These are phyloP conservation scores for Globisporangium ultimum DNA, from an alignment of 352 stramenopile genomes.

Conservation along the genomic window DNA sequence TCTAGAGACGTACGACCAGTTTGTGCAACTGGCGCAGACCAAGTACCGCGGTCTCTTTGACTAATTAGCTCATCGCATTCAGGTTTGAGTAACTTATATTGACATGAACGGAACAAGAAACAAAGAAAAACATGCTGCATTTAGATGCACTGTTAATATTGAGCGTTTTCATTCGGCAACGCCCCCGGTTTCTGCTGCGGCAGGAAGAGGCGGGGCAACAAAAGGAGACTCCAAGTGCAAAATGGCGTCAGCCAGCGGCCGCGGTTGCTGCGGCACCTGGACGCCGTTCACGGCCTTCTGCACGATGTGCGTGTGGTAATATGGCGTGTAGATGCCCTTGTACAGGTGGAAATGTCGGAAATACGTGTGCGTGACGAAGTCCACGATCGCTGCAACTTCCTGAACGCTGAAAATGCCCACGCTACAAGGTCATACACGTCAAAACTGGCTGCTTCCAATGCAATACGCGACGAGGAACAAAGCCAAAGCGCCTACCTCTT, in stretches of 20 bases:
- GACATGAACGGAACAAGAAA: constrained; percentile 1
- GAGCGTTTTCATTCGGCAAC: background rate
- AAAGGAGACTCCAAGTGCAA: constrained; percentile 20
- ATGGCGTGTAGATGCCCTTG: constrained; percentile 77
- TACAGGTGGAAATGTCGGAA: constrained; percentile 80
- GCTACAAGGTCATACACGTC: constrained; percentile 19
- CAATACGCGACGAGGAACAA: background rate
- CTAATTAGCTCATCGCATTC: constrained; percentile 20
- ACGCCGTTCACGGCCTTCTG: constrained; percentile 45
- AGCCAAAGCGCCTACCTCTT: constrained; percentile 37
- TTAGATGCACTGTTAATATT: background rate
- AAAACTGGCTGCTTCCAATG: background rate
- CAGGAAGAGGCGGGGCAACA: background rate
- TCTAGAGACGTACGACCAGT: constrained; percentile 79
- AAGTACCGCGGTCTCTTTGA: constrained; percentile 76
- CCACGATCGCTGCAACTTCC: constrained; percentile 55
- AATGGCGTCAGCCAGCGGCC: constrained; percentile 36
- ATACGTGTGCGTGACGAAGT: constrained; percentile 77
- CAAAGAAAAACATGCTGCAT: background rate
- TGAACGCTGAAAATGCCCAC: constrained; percentile 51
- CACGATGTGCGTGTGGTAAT: constrained; percentile 45
- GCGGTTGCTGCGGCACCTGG: constrained; percentile 30
- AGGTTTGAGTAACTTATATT: constrained; percentile 10
- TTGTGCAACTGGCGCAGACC: constrained; percentile 67
- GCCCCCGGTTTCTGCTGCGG: constrained; percentile 9